Evolutionary conservation across 495 filamentous ascomycete species (phyloP), one percentile per base, ranked within the genome.

Genomic region (Penicillium lagena): DNA sequence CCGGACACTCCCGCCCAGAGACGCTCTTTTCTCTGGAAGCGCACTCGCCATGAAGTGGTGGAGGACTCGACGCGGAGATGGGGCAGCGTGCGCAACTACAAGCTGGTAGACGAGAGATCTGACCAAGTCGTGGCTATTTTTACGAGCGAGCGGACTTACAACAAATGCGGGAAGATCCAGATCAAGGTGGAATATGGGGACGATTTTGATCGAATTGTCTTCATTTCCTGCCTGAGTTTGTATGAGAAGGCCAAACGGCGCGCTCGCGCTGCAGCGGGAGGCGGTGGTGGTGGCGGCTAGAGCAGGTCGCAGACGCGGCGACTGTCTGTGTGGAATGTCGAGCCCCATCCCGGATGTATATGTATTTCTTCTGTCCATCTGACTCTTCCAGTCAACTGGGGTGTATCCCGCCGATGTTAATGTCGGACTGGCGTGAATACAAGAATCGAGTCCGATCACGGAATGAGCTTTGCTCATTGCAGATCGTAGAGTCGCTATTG

Each of bases 121-220:
- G 49, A 33, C 13, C 37, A 52, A 10, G 34, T 62, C 9, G 10
- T 57, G 28, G 56, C 52, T 12, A 53, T 59, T 7, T 62, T 56
- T 35, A 43, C 49, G 7, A 38, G 40, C 2, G 39, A 45, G 9
- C 47, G 14, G 11, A 47, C 40, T 10, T 43, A 45, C 9, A 29
- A 29, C 2, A 51, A 53, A 39, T 53, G 49, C 28, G 58, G 56
- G 8, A 54, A 35, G 27, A 34, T 59, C 12, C 52, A 62, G 42
- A 49, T 62, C 40, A 51, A 48, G 35, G 52, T 37, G 22, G 45
- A 57, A 22, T 53, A 54, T 42, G 58, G 58, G 13, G 31, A 51
- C 12, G 38, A 39, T 12, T 62, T 59, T 32, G 56, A 57, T 41
- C 55, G n/a, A 13, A 52, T 62, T 50, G 39, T 52, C 11, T 47